phyloP scores from a whole-genome alignment of 2,329 filamentous ascomycete species.

The Camillea tinctor region DNA sequence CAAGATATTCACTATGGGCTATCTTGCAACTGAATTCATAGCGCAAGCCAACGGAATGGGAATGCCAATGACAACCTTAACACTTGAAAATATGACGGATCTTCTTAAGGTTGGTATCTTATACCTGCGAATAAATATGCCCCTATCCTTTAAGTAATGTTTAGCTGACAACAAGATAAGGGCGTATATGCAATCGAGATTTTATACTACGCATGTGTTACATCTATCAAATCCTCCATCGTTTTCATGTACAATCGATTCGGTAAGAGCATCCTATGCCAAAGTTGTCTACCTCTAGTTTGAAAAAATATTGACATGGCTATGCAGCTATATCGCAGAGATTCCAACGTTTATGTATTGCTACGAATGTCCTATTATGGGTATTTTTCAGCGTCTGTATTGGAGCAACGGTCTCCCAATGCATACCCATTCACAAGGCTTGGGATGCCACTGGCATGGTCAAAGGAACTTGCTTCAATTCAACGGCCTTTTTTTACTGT shows the following conservation, averaged over 20 bases:
- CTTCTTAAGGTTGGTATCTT: slow-evolving; percentile 15
- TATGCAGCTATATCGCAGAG: slow-evolving; percentile 21
- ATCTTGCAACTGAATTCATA: slow-evolving; percentile 18
- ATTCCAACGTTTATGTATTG: slow-evolving; percentile 33
- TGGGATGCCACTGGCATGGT: slow-evolving; percentile 38
- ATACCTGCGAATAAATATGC: background rate
- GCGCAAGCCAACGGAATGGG: slow-evolving; percentile 18
- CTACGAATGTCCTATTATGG: slow-evolving; percentile 38
- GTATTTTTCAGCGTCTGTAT: slow-evolving; percentile 42
- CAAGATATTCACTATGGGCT: slow-evolving; percentile 22
- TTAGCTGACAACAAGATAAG: slow-evolving; percentile 6
- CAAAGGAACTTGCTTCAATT: slow-evolving; percentile 39
- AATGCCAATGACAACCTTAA: slow-evolving; percentile 17
- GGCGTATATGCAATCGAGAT: slow-evolving; percentile 35
- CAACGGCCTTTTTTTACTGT: slow-evolving; percentile 43
- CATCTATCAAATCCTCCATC: slow-evolving; percentile 43
- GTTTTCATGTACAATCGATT: slow-evolving; percentile 47
- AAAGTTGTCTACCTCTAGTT: background rate
- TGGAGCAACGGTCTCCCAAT: slow-evolving; percentile 40
- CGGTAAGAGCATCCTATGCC: slow-evolving; percentile 30
- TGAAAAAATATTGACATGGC: slow-evolving; percentile 1
- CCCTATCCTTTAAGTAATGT: background rate
- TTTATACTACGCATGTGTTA: slow-evolving; percentile 41
- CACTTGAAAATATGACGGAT: slow-evolving; percentile 12
- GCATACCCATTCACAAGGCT: slow-evolving; percentile 39